Evolutionary conservation across 2,329 filamentous ascomycete genomes (phyloP).

Genomic region (Acrocalymma vagum): DNA sequence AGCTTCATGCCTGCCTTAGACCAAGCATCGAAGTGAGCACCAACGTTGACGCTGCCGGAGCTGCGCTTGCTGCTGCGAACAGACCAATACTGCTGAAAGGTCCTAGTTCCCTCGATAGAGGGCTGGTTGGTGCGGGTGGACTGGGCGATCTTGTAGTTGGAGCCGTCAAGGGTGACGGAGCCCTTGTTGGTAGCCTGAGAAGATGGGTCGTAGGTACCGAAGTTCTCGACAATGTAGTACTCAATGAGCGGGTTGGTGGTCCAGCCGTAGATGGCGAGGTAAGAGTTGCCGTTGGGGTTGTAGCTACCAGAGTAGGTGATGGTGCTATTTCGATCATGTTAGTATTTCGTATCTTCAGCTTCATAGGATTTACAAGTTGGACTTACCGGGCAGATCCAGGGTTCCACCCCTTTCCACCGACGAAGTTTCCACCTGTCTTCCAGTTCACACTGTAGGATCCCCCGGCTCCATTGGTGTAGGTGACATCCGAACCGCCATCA

Average conservation of each 20-base stretch:
- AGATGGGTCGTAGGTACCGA: slow-evolving; percentile 59
- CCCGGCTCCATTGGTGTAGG: slow-evolving; percentile 63
- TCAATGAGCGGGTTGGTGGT: slow-evolving; percentile 62
- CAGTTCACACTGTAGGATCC: slow-evolving; percentile 62
- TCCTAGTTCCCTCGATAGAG: slow-evolving; percentile 59
- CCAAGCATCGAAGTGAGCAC: slow-evolving; percentile 47
- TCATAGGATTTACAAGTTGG: not conserved
- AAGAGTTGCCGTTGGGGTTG: slow-evolving; percentile 48
- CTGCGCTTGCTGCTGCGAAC: slow-evolving; percentile 42
- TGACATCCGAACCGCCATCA: slow-evolving; percentile 60
- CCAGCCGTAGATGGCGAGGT: slow-evolving; percentile 68
- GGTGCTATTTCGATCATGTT: slow-evolving; percentile 23
- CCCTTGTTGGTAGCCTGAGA: slow-evolving; percentile 51
- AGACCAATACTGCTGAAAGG: slow-evolving; percentile 63
- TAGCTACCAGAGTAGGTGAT: slow-evolving; percentile 46
- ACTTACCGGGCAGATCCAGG: slow-evolving; percentile 60
- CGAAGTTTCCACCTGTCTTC: slow-evolving; percentile 63
- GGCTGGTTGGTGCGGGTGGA: slow-evolving; percentile 51
- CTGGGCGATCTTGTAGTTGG: slow-evolving; percentile 40
- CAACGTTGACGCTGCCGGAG: slow-evolving; percentile 40
- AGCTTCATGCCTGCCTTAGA: slow-evolving; percentile 39
- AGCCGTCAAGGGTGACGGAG: slow-evolving; percentile 38
- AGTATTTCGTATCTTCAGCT: not conserved
- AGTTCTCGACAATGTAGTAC: slow-evolving; percentile 63
- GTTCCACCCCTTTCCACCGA: slow-evolving; percentile 67